phyloP scores from a whole-genome alignment of 495 filamentous ascomycete genomes.

The Lasiosphaeriaceae sp. region DNA sequence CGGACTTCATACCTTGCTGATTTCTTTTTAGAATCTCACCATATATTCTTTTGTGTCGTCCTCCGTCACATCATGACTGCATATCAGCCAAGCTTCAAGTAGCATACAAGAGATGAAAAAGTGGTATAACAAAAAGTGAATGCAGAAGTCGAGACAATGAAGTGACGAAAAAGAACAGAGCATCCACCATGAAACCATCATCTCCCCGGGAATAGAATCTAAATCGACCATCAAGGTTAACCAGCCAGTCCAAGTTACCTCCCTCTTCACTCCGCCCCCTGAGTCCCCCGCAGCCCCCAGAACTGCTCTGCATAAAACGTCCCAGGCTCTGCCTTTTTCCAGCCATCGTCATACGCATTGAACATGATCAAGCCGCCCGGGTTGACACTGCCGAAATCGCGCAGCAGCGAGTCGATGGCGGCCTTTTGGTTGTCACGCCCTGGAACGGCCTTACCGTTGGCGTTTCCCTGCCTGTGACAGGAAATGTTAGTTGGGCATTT shows the following conservation, averaged over 20 bases:
- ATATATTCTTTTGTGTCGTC: too few relatives aligned
- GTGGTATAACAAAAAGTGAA: background rate
- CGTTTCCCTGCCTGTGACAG: conserved; percentile 39
- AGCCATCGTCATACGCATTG: conserved; percentile 69
- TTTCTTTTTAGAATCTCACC: too few relatives aligned
- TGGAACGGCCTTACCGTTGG: conserved; percentile 64
- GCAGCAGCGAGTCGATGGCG: conserved; percentile 61
- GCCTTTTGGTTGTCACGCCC: conserved; percentile 55
- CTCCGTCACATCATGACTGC: too few relatives aligned
- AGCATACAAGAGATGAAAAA: background rate
- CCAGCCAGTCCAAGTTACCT: background rate
- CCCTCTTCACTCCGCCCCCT: too few relatives aligned
- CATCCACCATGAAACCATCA: too few relatives aligned
- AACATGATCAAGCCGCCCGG: conserved; percentile 60
- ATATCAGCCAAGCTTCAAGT: too few relatives aligned
- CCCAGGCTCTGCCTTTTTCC: conserved; percentile 65
- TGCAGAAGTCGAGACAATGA: background rate
- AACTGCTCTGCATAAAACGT: conserved; percentile 69
- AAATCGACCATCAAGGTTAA: background rate
- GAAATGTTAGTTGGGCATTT: too few relatives aligned
- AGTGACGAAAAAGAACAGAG: background rate
- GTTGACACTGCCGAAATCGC: conserved; percentile 40
- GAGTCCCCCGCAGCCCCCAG: conserved; percentile 58
- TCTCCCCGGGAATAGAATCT: too few relatives aligned
- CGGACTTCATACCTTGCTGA: too few relatives aligned